phyloP scores from a whole-genome alignment of 257 asterid species.

The Verbena officinalis region DNA sequence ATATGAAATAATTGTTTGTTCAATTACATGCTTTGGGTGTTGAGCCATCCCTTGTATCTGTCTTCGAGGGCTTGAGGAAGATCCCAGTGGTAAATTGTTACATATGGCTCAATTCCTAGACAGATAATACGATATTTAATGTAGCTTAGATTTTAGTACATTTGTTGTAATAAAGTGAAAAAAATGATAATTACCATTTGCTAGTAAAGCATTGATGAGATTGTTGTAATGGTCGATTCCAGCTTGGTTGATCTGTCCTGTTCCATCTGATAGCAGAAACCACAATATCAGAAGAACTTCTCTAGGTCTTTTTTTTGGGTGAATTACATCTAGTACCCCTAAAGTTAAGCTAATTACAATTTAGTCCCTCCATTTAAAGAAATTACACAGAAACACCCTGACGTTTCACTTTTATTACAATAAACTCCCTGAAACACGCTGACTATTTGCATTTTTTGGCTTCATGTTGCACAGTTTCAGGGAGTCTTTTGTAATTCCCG shows the following conservation, averaged over 20 bases:
- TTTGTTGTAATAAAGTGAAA: background rate
- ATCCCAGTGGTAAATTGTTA: slow-evolving; percentile 93
- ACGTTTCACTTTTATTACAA: too few species aligned
- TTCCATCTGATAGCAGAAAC: slow-evolving; percentile 56
- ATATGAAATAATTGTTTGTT: too few species aligned
- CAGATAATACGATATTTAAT: background rate
- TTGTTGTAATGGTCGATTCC: slow-evolving; percentile 88
- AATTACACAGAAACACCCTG: too few species aligned
- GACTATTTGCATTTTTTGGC: too few species aligned
- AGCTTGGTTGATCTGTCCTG: slow-evolving; percentile 73
- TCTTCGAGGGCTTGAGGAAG: slow-evolving; percentile 84
- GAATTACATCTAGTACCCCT: too few species aligned
- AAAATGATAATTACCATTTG: slow-evolving; percentile 47
- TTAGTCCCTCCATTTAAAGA: too few species aligned
- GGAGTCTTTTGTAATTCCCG: too few species aligned
- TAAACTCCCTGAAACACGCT: too few species aligned
- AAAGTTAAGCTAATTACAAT: too few species aligned
- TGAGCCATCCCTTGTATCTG: slow-evolving; percentile 73
- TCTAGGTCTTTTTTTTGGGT: too few species aligned
- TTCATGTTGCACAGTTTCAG: too few species aligned
- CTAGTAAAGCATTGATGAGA: slow-evolving; percentile 70
- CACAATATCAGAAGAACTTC: too few species aligned
- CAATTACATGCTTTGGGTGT: slow-evolving; percentile 65
- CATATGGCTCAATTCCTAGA: slow-evolving; percentile 82
- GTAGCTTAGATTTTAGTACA: background rate